Conservation (phyloP, 2,329 filamentous ascomycete species). For the Ceratocystis smalleyi region DNA sequence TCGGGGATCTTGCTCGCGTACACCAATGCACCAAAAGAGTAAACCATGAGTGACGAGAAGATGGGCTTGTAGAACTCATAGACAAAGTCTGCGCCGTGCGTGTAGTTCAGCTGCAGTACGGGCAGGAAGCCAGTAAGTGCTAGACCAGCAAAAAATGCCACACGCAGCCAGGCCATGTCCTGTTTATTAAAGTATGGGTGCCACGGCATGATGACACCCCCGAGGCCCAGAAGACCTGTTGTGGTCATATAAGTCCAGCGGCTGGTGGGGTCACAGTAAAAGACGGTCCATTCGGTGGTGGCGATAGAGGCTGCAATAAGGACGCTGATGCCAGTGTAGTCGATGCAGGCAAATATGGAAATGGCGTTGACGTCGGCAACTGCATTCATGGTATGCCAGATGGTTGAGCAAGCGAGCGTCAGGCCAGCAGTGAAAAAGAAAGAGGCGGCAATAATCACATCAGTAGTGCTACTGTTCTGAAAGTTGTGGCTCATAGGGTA, state of each 20-base stretch:
- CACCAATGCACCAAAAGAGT: conserved; percentile 66
- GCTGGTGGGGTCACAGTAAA: conserved; percentile 87
- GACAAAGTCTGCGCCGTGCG: conserved; percentile 67
- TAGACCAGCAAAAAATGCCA: conserved; percentile 79
- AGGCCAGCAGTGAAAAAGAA: conserved; percentile 96
- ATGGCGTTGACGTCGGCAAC: conserved; percentile 80
- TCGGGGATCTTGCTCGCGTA: conserved; percentile 91
- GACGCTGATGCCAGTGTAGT: conserved; percentile 93
- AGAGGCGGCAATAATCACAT: conserved; percentile 77
- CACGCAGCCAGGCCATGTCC: conserved; percentile 86
- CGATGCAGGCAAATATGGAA: conserved; percentile 91
- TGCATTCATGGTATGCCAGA: conserved; percentile 99
- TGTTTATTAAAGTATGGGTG: conserved; percentile 83
- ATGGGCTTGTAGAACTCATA: conserved; percentile 79
- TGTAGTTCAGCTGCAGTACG: conserved; percentile 64
- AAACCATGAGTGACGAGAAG: conserved; percentile 70
- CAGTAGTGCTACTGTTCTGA: conserved; percentile 66
- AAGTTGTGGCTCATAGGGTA: conserved; percentile 85
- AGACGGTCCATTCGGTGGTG: conserved; percentile 95
- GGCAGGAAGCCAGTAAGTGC: conserved; percentile 80
- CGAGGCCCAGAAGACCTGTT: conserved; percentile 67
- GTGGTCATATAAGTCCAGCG: conserved; percentile 73
- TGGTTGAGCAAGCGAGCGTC: conserved; percentile 82
- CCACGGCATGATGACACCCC: conserved; percentile 86
- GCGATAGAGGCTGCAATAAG: conserved; percentile 93